Evolutionary conservation across 306 rosid genomes (phyloP), one percentile per base, ranked within the genome.

Genomic region (Heteromeles arbutifolia): DNA sequence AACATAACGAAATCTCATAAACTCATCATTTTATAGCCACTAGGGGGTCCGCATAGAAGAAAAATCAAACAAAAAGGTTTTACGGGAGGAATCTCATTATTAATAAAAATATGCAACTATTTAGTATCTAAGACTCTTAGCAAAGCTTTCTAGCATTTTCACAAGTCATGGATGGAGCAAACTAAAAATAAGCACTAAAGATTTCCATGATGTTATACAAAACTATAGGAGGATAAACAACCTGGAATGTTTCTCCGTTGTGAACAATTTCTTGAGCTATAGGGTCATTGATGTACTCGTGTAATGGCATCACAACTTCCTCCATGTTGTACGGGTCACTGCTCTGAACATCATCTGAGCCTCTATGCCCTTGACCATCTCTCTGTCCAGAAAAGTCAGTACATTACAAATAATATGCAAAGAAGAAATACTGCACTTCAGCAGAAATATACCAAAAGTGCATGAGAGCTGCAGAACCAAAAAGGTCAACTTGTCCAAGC

Each of bases 181-280:
- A 24, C 24, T 67, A 41, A 12, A 29, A 77, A 76, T 65, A 48
- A 72, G 73, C 34, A 65, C 12, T 63, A 56, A 54, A 61, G 67
- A 80, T 69, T 77, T 66, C 62, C 21, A 74, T 34, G 50, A 52
- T 62, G 79, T 29, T 65, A 54, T 63, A 80, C 11, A 5, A 17
- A 77, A 70, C 63, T 19, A 65, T 28, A 65, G 44, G 18, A 52
- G 56, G n/a, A 65, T 44, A 50, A 79, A 83, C 57, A 86, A 96
- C 99, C 99, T 96, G 99, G 82, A 96, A 92, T 69, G 98, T 92
- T 65, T 93, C 98, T 74, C 99, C 99, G 53, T 96, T 96, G 82
- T 96, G 97, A 78, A 96, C 66, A 74, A 96, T 86, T 69, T 96
- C 98, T 75, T 76, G 70, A 78, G 92, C 93, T 72, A 83, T 85